These are phyloP conservation scores for Melampsora americana DNA, from an alignment of 1,284 basidiomycete species.

Conservation along the genomic window DNA sequence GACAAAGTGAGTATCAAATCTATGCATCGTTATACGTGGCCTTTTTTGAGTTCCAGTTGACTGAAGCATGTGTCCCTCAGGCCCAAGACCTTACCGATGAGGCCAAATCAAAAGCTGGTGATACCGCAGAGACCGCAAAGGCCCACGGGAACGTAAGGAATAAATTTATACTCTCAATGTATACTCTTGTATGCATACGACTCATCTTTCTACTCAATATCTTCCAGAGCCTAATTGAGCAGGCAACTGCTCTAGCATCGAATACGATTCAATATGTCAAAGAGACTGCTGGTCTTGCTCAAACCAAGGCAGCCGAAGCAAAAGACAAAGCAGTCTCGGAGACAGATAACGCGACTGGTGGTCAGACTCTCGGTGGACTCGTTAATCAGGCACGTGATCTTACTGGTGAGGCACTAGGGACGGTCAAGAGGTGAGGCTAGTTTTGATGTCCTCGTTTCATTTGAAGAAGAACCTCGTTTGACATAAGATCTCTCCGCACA, in stretches of 20 bases:
- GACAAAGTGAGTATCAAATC: too few species aligned
- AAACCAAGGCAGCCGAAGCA: not conserved
- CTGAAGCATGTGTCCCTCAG: not conserved
- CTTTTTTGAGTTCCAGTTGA: too few species aligned
- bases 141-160: not conserved
- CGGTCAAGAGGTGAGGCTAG: not conserved
- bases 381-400: not conserved
- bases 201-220: not conserved
- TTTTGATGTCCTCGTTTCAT: not conserved
- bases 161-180: too few species aligned
- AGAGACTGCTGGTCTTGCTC: not conserved
- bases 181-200: not conserved
- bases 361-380: not conserved
- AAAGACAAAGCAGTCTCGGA: not conserved
- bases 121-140: not conserved
- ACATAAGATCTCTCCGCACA: not conserved
- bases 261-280: conserved; percentile 10
- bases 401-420: not conserved
- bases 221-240: not conserved
- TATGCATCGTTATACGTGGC: too few species aligned
- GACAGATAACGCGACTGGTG: not conserved
- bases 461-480: not conserved
- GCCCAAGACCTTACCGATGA: not conserved
- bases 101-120: not conserved
- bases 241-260: not conserved